Base-by-base conservation (phyloP, 2,329 filamentous ascomycete species). In the Colletotrichum simmondsii region DNA sequence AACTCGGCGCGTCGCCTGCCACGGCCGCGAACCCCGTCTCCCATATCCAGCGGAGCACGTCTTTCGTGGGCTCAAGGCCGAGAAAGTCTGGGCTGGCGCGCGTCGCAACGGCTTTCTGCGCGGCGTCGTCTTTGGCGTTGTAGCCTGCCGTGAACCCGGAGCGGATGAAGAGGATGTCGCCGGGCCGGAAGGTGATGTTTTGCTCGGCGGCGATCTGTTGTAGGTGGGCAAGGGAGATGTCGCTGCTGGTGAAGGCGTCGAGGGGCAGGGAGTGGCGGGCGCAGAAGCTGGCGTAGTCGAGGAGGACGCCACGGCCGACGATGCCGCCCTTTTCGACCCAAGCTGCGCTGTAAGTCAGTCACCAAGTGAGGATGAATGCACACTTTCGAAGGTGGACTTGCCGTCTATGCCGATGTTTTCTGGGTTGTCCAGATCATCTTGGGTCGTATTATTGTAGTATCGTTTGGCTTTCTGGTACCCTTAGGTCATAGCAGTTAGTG, bases 251-350 rank as follows among this genome's bases (percentile, higher is more conserved):
- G 65, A 90, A 86, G 1, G 89, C 85, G 74, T 89, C 83, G 74
- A 87, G 89, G 5, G 80, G 73, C 42, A 87, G 86, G n/a, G 85
- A 84, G 67, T 87, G 85, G 19, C 83, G 83, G 65, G 87, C 83
- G 22, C 87, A 85, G 74, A 87, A 90, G 28, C 81, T 74, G 5
- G 83, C 85, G 66, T 87, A 91, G 77, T 92, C 90, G 0, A 89
- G 79, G 0, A 90, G 79, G 0, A 89, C 82, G 22, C 87, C 87
- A 0, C 88, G 83, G 4, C 87, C 87, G 2, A 85, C 85, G 6
- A 89, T 83, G 32, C 86, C 85, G 2, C 82, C 86, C 1, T 60
- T 73, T 30, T 73, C 65, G 5, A 66, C 73, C 66, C 71, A 71
- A 4, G 66, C 73, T 74, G 72, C 14, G 49, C 26, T 3, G 6